These are phyloP conservation scores for Wallacemonas sp. DNA, from an alignment of 208 protist genomes.

Conservation along the genomic window DNA sequence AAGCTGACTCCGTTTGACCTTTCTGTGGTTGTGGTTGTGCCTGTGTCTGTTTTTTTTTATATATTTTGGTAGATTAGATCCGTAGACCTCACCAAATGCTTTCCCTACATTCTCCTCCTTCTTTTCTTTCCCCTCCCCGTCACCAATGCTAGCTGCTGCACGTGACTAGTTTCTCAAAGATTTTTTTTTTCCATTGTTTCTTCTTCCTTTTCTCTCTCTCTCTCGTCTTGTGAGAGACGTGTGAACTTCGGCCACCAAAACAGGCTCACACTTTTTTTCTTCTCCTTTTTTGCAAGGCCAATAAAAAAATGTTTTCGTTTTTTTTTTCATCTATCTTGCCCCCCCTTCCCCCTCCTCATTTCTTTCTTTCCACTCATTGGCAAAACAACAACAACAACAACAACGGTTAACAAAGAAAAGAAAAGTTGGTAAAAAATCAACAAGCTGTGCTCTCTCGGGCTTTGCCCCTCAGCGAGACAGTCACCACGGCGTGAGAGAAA, in stretches of 20 bases:
- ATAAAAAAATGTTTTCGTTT: not conserved
- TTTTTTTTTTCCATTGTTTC: slow-evolving; percentile 5
- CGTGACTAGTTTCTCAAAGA: not conserved
- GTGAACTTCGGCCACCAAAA: too few relatives aligned
- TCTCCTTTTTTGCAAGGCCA: not conserved
- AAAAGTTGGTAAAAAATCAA: too few relatives aligned
- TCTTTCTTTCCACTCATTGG: slow-evolving; percentile 2
- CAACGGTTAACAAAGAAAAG: slow-evolving; percentile 19
- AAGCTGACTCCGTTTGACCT: not conserved
- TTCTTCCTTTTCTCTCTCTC: slow-evolving; percentile 10
- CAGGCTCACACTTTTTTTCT: too few relatives aligned
- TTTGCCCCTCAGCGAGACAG: too few relatives aligned
- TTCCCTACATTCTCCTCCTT: slow-evolving; percentile 2
- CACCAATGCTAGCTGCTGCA: not conserved
- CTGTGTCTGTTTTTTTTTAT: slow-evolving; percentile 19
- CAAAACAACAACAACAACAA: slow-evolving; percentile 16
- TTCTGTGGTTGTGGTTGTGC: not conserved
- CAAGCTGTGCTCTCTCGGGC: too few relatives aligned
- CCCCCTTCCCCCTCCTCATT: not conserved
- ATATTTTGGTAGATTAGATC: slow-evolving; percentile 19
- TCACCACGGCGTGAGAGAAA: too few relatives aligned
- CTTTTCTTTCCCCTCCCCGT: slow-evolving; percentile 7
- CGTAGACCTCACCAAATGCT: not conserved
- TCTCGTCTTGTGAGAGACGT: too few relatives aligned
- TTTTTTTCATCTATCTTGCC: not conserved